A percentile compares a stretch with the other conserved stretches of the same genome.
phyloP scores from a whole-genome alignment of 2,329 filamentous ascomycete genomes.

The Stagonosporopsis tanaceti region DNA sequence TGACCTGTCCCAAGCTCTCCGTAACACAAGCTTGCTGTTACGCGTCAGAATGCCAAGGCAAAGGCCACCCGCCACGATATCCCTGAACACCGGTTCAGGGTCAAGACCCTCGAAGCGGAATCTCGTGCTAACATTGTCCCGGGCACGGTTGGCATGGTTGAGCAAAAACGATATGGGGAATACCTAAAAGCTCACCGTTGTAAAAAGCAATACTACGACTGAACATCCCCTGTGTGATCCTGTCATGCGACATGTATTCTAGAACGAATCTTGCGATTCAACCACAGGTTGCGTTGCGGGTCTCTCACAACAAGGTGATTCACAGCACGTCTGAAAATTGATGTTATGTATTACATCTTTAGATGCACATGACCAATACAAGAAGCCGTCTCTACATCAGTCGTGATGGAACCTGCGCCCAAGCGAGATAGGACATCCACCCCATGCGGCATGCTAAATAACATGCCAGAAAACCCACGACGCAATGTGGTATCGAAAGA shows the following conservation, averaged over 20 bases:
- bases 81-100: conserved; percentile 3
- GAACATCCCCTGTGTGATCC: neutral
- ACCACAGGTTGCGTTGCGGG: neutral
- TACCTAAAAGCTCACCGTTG: neutral
- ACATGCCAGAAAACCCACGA: conserved; percentile 42
- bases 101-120: neutral
- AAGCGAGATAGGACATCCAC: conserved; percentile 40
- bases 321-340: neutral
- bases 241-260: neutral
- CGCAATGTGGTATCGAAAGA: conserved; percentile 52
- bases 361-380: conserved; percentile 17
- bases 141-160: neutral
- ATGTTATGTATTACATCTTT: conserved; percentile 22
- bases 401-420: conserved; percentile 43
- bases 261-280: neutral
- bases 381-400: conserved; percentile 45
- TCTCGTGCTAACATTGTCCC: neutral
- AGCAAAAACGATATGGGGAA: neutral
- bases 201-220: neutral
- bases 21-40: conserved; percentile 26
- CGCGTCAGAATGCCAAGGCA: conserved; percentile 23
- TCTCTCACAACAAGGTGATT: neutral
- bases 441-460: conserved; percentile 42
- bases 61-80: conserved; percentile 10
- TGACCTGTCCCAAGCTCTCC: conserved; percentile 36